Evolutionary conservation across 1,139 yeast genomes (phyloP).

Genomic region (Tardiomyces digboiensis): DNA sequence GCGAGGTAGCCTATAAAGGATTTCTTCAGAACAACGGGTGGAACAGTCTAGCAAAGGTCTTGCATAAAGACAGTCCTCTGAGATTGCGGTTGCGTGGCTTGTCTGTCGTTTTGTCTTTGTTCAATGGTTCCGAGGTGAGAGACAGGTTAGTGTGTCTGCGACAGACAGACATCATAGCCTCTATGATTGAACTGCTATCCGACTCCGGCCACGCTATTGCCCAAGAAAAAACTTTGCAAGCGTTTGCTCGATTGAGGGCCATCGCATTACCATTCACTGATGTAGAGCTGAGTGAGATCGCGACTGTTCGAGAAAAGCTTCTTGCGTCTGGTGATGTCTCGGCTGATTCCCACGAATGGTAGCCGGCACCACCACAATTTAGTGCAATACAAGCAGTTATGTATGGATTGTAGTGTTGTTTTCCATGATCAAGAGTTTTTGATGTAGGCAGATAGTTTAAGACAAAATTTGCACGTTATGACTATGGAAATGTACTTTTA

Average conservation of each 20-base stretch:
- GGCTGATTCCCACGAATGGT: background rate
- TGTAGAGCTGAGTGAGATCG: slow-evolving; percentile 36
- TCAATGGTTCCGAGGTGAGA: slow-evolving; percentile 41
- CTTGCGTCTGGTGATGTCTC: background rate
- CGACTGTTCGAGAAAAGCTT: slow-evolving; percentile 28
- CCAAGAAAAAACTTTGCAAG: slow-evolving; percentile 51
- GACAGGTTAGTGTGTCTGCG: slow-evolving; percentile 35
- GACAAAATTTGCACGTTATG: too few relatives aligned
- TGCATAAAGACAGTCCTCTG: slow-evolving; percentile 14
- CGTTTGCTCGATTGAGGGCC: slow-evolving; percentile 38
- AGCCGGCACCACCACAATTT: too few relatives aligned
- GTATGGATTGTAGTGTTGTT: too few relatives aligned
- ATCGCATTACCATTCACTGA: slow-evolving; percentile 39
- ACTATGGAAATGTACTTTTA: too few relatives aligned
- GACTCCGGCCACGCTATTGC: slow-evolving; percentile 40
- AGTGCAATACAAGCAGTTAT: too few relatives aligned
- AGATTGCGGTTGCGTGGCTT: slow-evolving; percentile 40
- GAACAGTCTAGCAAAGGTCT: slow-evolving; percentile 29
- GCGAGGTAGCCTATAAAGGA: slow-evolving; percentile 40
- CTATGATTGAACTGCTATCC: slow-evolving; percentile 31
- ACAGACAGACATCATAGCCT: slow-evolving; percentile 31
- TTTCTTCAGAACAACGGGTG: slow-evolving; percentile 62
- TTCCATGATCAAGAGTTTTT: too few relatives aligned
- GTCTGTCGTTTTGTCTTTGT: slow-evolving; percentile 42
- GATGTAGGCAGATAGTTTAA: too few relatives aligned